phyloP scores from a whole-genome alignment of 2,329 filamentous ascomycete species.

The Paraphaeosphaeria minitans region DNA sequence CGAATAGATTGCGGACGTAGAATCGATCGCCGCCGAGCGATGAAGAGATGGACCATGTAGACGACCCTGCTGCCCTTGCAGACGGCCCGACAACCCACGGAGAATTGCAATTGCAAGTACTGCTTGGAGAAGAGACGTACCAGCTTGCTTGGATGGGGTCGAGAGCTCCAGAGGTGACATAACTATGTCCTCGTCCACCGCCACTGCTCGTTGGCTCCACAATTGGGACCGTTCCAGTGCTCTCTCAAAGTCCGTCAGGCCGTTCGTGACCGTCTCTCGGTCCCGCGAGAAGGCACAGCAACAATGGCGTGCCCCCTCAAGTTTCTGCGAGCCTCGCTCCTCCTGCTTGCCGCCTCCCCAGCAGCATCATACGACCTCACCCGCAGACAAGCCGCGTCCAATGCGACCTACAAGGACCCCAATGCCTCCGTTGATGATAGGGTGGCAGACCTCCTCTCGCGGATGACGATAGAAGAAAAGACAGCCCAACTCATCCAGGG shows the following conservation, averaged over 20 bases:
- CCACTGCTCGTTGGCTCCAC: too few species aligned
- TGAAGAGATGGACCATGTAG: neutral
- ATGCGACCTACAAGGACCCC: constrained; percentile 65
- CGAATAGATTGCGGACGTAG: neutral
- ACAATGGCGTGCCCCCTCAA: constrained; percentile 8
- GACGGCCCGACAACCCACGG: constrained; percentile 2
- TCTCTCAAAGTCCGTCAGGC: too few species aligned
- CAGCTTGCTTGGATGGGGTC: neutral
- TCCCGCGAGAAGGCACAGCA: neutral
- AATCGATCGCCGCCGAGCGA: neutral
- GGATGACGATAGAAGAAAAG: constrained; percentile 79
- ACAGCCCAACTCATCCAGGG: constrained; percentile 67
- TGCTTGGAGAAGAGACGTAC: constrained; percentile 6
- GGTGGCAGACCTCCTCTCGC: constrained; percentile 68
- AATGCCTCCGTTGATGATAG: constrained; percentile 66
- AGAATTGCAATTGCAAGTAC: too few species aligned
- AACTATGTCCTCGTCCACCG: constrained; percentile 1
- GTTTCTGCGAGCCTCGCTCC: constrained; percentile 5
- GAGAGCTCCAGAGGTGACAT: neutral
- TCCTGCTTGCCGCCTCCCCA: constrained; percentile 5
- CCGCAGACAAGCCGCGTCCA: constrained; percentile 33
- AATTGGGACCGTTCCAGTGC: too few species aligned
- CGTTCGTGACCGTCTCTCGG: too few species aligned
- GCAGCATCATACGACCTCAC: constrained; percentile 28
- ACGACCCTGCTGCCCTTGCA: constrained; percentile 8